Base-by-base conservation (phyloP, 1,284 basidiomycete genomes). In the Ganoderma meredithae region DNA sequence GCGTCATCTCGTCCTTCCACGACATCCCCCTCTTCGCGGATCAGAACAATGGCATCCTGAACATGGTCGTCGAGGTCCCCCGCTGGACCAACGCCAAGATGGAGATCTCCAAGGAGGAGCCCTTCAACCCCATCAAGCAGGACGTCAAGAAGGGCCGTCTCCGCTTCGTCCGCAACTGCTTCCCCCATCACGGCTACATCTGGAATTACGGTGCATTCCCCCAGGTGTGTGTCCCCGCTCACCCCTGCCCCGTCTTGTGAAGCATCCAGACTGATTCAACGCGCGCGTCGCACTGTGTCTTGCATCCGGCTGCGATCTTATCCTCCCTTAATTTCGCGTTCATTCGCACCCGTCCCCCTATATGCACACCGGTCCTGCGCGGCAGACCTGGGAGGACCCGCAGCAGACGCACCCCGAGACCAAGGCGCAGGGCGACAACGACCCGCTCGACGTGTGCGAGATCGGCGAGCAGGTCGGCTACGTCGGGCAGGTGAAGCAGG, bases 31-130 rank as follows among this genome's bases (percentile, higher is more conserved):
- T 98, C 78, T 98, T 97, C 81, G 95, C 95, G 69, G 95, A 98
- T 84, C 93, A 92, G 84, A 91, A 86, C 84, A 93, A 93, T 81
- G 94, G 93, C 79, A 93, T 99, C 85, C 88, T 98, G 83, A 97
- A 98, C 91, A 97, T 98, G 96, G 85, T 98, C 81, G 96, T 98
- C 80, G 97, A 99, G 85, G 93, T 99, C 71, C 98, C 98, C 64
- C 93, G 98, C 78, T 99, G 98, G 98, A 98, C 97, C 81, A 99
- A 99, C 87, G 95, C 95, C 68, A 98, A 98, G 89, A 92, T 98
- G 90, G 97, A 99, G 85, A 98, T 98, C 82, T 96, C 89, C 83
- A 99, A 98, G 85, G 96, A 98, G 79, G 97, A 99, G 82, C 71
- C 89, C 40, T 96, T 99, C 90, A 99, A 99, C 85, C 96, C 97